These are phyloP conservation scores for Ceratocystis smalleyi DNA, from an alignment of 2,329 filamentous ascomycete genomes.

Conservation along the genomic window DNA sequence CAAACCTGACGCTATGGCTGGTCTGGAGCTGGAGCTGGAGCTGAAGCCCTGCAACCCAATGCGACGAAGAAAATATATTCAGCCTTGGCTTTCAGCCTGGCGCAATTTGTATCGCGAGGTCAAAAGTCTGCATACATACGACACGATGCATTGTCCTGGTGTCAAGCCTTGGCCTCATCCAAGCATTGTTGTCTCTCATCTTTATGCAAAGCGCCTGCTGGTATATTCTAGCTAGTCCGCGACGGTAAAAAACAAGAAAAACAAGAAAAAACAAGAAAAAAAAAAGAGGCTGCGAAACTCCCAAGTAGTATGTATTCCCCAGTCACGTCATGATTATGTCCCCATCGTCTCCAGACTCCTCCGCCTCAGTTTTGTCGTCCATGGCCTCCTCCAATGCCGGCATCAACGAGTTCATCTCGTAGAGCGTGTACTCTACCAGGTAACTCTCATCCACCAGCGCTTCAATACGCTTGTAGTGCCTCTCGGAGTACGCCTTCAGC, in stretches of 20 bases:
- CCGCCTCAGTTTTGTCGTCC: slow-evolving; percentile 24
- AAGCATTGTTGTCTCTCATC: neutral
- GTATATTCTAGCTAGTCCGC: slow-evolving; percentile 11
- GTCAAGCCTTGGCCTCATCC: neutral
- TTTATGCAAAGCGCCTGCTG: neutral
- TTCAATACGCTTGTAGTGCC: slow-evolving; percentile 79
- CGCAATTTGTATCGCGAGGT: neutral
- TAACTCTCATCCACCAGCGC: slow-evolving; percentile 90
- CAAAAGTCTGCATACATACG: neutral
- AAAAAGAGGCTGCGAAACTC: slow-evolving; percentile 1
- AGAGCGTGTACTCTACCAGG: slow-evolving; percentile 79
- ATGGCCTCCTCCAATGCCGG: slow-evolving; percentile 27
- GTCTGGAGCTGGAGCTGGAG: neutral
- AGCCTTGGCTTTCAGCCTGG: slow-evolving; percentile 14
- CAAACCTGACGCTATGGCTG: no score
- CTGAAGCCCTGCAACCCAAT: neutral
- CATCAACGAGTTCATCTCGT: slow-evolving; percentile 71
- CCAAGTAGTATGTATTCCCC: slow-evolving; percentile 7
- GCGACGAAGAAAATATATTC: neutral
- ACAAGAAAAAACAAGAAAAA: no score
- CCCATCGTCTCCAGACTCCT: slow-evolving; percentile 25
- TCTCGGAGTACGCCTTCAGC: slow-evolving; percentile 79
- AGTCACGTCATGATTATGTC: slow-evolving; percentile 29
- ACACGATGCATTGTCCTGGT: neutral
- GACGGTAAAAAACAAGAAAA: neutral